phyloP scores from a whole-genome alignment of 2,329 filamentous ascomycete species.

The Albophoma yamanashiensis region DNA sequence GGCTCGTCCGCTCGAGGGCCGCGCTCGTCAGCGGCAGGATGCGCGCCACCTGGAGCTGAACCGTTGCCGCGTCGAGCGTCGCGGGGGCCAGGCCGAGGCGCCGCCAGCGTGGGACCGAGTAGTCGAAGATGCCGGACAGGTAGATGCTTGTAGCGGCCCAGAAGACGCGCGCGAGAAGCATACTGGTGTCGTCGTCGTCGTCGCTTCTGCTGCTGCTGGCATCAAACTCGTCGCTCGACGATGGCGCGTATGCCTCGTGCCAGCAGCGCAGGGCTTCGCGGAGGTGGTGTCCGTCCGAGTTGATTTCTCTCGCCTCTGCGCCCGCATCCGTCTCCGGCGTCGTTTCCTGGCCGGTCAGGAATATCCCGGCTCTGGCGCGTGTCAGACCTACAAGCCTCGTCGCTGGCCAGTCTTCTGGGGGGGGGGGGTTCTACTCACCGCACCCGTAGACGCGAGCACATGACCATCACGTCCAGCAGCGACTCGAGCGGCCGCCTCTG shows the following conservation, averaged over 20 bases:
- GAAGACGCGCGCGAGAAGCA: conserved; percentile 12
- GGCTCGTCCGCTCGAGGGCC: conserved; percentile 8
- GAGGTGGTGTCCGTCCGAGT: background rate
- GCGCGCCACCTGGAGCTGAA: conserved; percentile 10
- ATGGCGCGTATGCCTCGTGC: background rate
- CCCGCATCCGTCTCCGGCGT: background rate
- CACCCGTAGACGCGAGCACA: conserved; percentile 18
- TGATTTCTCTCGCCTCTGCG: background rate
- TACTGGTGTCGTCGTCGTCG: conserved; percentile 5
- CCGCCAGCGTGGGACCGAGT: conserved; percentile 20
- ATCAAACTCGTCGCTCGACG: background rate
- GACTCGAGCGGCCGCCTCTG: conserved; percentile 7
- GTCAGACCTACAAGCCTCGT: background rate
- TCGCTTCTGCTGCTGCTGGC: background rate
- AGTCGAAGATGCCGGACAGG: conserved; percentile 25
- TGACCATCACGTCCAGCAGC: conserved; percentile 18
- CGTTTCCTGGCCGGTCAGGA: background rate
- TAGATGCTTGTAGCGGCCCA: conserved; percentile 23
- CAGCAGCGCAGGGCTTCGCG: background rate
- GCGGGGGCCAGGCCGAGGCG: conserved; percentile 4
- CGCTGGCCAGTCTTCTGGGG: background rate
- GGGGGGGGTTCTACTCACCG: conserved; percentile 8
- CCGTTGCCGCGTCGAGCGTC: conserved; percentile 2
- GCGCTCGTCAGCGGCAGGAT: conserved; percentile 12
- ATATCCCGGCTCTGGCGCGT: background rate